Conservation (phyloP, 2,329 filamentous ascomycete genomes). For the Fusarium sp. region DNA sequence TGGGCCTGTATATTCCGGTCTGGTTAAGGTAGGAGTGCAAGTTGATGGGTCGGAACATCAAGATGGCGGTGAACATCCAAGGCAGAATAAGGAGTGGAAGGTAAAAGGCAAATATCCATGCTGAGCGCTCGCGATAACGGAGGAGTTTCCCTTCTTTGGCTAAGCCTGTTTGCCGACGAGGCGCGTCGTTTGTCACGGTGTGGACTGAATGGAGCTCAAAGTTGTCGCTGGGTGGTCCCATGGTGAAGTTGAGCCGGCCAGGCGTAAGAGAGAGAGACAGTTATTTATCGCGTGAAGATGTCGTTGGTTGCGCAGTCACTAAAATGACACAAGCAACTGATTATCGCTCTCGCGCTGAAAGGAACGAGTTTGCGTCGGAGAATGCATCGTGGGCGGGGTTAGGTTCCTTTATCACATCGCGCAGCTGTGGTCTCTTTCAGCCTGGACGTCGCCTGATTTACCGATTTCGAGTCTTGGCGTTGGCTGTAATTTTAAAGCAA, state of each 20-base stretch:
- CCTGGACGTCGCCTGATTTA: neutral
- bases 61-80: slow-evolving; percentile 19
- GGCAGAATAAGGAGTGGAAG: slow-evolving; percentile 10
- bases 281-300: neutral
- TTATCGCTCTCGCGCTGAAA: neutral
- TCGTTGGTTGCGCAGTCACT: neutral
- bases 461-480: neutral
- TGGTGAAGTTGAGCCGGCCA: neutral
- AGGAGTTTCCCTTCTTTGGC: slow-evolving; percentile 2
- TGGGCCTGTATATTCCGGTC: neutral
- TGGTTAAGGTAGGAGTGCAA: slow-evolving; percentile 20
- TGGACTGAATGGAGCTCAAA: neutral
- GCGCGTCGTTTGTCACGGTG: neutral
- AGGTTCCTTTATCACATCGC: neutral
- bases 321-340: neutral
- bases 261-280: neutral
- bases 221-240: neutral
- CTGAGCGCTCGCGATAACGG: neutral
- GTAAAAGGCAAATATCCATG: slow-evolving; percentile 2
- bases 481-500: neutral
- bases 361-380: neutral
- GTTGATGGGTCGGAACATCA: slow-evolving; percentile 25
- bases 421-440: neutral
- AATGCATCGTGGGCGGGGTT: neutral
- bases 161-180: neutral